A percentile compares a stretch with the other conserved stretches of the same genome.
Evolutionary conservation across 2,329 filamentous ascomycete species (phyloP).

Genomic region (Aspergillus novofumigatus): DNA sequence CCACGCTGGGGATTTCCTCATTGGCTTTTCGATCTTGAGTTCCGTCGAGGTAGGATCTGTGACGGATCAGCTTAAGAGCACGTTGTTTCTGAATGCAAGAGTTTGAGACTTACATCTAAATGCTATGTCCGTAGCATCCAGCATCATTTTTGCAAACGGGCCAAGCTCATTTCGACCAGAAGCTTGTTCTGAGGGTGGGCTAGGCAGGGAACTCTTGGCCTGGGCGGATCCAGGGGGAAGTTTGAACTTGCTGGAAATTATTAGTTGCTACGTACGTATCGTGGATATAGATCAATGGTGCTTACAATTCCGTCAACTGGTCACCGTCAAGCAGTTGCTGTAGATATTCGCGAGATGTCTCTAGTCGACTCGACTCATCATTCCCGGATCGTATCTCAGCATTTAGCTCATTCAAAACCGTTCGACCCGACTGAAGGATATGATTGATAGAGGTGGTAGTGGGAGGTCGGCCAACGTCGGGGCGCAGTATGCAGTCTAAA

Average conservation of each 20-base stretch:
- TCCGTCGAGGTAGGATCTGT: constrained; percentile 34
- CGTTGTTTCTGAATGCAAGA: not conserved
- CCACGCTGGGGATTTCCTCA: constrained; percentile 19
- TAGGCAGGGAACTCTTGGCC: constrained; percentile 14
- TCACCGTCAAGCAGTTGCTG: constrained; percentile 68
- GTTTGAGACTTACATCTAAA: constrained; percentile 37
- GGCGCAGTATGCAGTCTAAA: constrained; percentile 40
- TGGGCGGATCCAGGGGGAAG: constrained; percentile 27
- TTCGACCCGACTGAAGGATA: constrained; percentile 50
- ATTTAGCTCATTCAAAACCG: constrained; percentile 64
- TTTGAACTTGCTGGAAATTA: constrained; percentile 39
- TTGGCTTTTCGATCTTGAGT: constrained; percentile 15
- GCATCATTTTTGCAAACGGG: constrained; percentile 52
- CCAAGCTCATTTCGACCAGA: constrained; percentile 39
- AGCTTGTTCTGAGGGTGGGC: constrained; percentile 15
- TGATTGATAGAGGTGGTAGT: constrained; percentile 38
- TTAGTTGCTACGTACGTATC: constrained; percentile 11
- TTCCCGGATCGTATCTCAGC: constrained; percentile 60
- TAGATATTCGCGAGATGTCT: constrained; percentile 69
- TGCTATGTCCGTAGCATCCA: constrained; percentile 44
- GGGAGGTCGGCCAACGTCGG: constrained; percentile 40
- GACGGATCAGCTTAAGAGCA: constrained; percentile 11
- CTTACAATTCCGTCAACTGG: constrained; percentile 50
- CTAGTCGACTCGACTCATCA: constrained; percentile 58
- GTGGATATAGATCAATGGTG: constrained; percentile 2